Percentiles rank a stretch among this genome's conserved stretches.
Evolutionary conservation across 257 asterid species (phyloP).

Genomic region (Penstemon newberryi): DNA sequence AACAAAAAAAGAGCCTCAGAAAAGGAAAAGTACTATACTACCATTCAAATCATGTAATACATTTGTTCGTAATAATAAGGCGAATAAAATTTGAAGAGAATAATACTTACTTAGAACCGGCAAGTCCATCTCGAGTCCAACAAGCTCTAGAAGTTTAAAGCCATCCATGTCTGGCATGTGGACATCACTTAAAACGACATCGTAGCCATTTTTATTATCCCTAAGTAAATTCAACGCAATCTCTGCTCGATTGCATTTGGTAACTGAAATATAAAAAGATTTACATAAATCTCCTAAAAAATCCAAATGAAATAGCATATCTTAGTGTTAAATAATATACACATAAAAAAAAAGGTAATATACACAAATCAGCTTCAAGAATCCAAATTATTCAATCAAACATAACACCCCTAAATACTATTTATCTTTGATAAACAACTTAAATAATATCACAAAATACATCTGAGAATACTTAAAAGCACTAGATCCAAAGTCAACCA

Average conservation of each 20-base stretch:
- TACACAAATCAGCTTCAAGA: no score
- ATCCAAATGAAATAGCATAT: neutral
- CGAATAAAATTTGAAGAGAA: neutral
- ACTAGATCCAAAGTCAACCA: constrained; percentile 33
- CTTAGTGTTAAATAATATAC: constrained; percentile 4
- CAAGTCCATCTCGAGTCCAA: constrained; percentile 93
- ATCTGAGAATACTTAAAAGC: neutral
- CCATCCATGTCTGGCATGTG: constrained; percentile 99
- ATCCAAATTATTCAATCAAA: no score
- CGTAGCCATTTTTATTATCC: constrained; percentile 69
- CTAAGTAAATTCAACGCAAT: constrained; percentile 63
- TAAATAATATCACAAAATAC: constrained; percentile 5
- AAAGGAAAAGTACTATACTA: neutral
- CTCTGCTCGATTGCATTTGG: constrained; percentile 82
- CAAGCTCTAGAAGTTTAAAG: constrained; percentile 79
- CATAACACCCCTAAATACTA: neutral
- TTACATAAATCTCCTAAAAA: constrained; percentile 14
- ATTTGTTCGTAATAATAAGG: neutral
- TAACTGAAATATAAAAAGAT: constrained; percentile 48
- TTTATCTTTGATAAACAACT: neutral
- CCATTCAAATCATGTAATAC: neutral
- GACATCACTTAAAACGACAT: constrained; percentile 89
- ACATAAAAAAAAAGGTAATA: neutral
- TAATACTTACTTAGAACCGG: constrained; percentile 86
- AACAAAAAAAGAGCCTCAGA: constrained; percentile 19